A percentile compares a stretch with the other conserved stretches of the same genome.
Evolutionary conservation across 2,329 filamentous ascomycete species (phyloP).

Genomic region (Aspergillus pseudoglaucus): DNA sequence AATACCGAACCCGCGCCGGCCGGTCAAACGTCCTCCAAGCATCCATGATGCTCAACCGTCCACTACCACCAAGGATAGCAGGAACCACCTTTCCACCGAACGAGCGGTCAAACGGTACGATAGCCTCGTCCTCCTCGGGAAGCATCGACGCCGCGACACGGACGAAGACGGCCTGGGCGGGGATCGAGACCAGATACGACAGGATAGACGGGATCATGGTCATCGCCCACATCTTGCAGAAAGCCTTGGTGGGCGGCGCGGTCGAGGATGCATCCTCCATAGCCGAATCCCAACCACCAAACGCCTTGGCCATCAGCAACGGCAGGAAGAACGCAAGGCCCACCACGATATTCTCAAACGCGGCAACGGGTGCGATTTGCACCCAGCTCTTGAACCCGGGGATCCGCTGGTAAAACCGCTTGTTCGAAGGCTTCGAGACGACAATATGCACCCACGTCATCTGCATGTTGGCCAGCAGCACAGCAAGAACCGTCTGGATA

Average conservation of each 20-base stretch:
- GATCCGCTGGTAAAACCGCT: slow-evolving; percentile 63
- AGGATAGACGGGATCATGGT: slow-evolving; percentile 42
- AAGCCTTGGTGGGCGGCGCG: slow-evolving; percentile 25
- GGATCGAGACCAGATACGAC: slow-evolving; percentile 62
- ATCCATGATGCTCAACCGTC: slow-evolving; percentile 64
- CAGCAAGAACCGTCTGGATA: slow-evolving; percentile 50
- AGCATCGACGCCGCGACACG: slow-evolving; percentile 85
- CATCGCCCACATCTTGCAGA: slow-evolving; percentile 23
- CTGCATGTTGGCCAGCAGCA: slow-evolving; percentile 61
- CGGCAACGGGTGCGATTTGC: slow-evolving; percentile 63
- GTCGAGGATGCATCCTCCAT: slow-evolving; percentile 20
- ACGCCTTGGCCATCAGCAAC: slow-evolving; percentile 45
- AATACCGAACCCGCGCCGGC: slow-evolving; percentile 63
- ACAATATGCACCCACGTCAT: slow-evolving; percentile 81
- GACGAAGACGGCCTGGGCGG: slow-evolving; percentile 67
- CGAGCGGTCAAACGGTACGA: slow-evolving; percentile 84
- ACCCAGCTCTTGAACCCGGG: slow-evolving; percentile 60
- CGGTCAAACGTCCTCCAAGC: slow-evolving; percentile 75
- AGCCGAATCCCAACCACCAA: slow-evolving; percentile 19
- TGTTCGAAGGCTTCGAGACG: slow-evolving; percentile 62
- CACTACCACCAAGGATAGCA: slow-evolving; percentile 65
- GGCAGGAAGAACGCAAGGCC: slow-evolving; percentile 37
- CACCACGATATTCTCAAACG: slow-evolving; percentile 55
- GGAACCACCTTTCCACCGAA: slow-evolving; percentile 72
- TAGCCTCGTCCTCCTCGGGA: slow-evolving; percentile 70